A percentile compares a stretch with the other conserved stretches of the same genome.
phyloP scores from a whole-genome alignment of 2,329 filamentous ascomycete species.

The Aureobasidium subglaciale region DNA sequence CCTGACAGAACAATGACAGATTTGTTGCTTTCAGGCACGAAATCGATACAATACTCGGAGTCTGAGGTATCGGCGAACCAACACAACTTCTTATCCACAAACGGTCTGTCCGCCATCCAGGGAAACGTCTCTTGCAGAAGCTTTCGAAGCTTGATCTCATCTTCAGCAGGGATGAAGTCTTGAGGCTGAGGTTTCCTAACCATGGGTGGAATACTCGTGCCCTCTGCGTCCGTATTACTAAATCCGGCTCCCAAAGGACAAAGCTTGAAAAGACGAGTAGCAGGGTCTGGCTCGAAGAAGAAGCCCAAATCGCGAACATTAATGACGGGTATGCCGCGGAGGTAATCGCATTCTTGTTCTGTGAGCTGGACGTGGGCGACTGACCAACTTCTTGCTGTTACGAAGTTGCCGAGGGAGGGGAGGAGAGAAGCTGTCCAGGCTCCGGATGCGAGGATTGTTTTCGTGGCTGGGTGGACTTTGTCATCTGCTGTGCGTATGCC shows the following conservation, averaged over 20 bases:
- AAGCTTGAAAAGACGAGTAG: conserved; percentile 52
- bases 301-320: conserved; percentile 46
- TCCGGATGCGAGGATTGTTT: conserved; percentile 46
- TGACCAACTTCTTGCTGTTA: conserved; percentile 52
- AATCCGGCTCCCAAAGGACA: conserved; percentile 54
- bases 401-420: conserved; percentile 43
- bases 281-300: conserved; percentile 57
- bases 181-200: conserved; percentile 35
- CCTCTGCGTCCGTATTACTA: conserved; percentile 33
- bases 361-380: conserved; percentile 54
- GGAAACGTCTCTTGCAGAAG: conserved; percentile 49
- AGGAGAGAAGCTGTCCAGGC: conserved; percentile 43
- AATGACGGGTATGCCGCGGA: conserved; percentile 54
- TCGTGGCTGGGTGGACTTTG: background rate
- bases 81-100: conserved; percentile 53
- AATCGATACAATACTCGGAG: conserved; percentile 55
- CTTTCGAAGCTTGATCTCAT: conserved; percentile 46
- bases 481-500: conserved; percentile 20
- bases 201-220: conserved; percentile 37
- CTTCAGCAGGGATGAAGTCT: conserved; percentile 46
- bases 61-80: conserved; percentile 58
- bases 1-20: conserved; percentile 48
- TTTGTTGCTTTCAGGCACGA: conserved; percentile 42
- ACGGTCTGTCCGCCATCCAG: conserved; percentile 45
- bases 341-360: conserved; percentile 44